Evolutionary conservation across 2,329 filamentous ascomycete species (phyloP).

Genomic region (Zelopaecilomyces penicillatus): DNA sequence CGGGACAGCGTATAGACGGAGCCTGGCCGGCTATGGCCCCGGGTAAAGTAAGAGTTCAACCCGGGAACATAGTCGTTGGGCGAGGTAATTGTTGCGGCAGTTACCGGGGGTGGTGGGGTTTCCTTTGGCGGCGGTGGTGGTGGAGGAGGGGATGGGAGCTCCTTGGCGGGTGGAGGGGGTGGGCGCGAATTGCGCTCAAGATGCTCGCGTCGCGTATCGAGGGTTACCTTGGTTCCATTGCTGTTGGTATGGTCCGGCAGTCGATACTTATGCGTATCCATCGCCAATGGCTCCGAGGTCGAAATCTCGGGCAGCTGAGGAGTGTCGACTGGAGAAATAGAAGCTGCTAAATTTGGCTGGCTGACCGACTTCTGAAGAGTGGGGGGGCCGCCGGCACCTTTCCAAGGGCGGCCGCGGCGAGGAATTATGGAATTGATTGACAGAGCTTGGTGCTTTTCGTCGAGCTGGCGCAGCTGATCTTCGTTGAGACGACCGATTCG

Average conservation of each 20-base stretch:
- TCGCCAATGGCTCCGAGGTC: conserved; percentile 42
- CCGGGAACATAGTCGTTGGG: conserved; percentile 40
- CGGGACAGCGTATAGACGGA: conserved; percentile 93
- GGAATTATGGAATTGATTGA: conserved; percentile 44
- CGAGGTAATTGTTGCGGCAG: conserved; percentile 17
- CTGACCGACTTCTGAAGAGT: conserved; percentile 10
- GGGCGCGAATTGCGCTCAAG: conserved; percentile 41
- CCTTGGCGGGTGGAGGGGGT: conserved; percentile 16
- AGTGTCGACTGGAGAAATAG: conserved; percentile 21
- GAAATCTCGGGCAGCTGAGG: conserved; percentile 44
- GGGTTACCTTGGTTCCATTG: conserved; percentile 57
- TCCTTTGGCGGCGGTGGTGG: conserved; percentile 30
- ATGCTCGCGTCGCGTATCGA: conserved; percentile 49
- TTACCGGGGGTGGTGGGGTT: conserved; percentile 8
- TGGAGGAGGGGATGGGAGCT: conserved; percentile 31
- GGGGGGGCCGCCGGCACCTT: conserved; percentile 44
- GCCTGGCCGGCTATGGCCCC: conserved; percentile 59
- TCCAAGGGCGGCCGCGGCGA: conserved; percentile 65
- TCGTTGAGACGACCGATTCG: conserved; percentile 61
- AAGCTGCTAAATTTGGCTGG: conserved; percentile 15
- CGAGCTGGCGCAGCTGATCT: conserved; percentile 60
- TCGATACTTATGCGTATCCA: conserved; percentile 68
- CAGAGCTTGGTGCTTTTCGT: conserved; percentile 55
- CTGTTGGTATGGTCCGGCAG: conserved; percentile 62
- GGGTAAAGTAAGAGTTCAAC: conserved; percentile 56